Conservation (phyloP, 768 basidiomycete species). For the Clavulina sp. region DNA sequence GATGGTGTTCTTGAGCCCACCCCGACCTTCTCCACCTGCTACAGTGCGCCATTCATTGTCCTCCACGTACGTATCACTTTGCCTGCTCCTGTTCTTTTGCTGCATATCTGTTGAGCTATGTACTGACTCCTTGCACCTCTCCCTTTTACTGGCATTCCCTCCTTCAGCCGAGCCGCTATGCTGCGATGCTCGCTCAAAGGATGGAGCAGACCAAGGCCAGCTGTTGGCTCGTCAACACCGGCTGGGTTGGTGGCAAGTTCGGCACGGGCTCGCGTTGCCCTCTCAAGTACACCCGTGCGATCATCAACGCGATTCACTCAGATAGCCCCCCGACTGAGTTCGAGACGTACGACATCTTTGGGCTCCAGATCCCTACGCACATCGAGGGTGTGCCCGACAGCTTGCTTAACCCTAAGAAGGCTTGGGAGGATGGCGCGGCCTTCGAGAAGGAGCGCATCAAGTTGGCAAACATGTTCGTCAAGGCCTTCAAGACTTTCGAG, state of each 20-base stretch:
- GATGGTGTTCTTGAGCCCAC: constrained; percentile 96
- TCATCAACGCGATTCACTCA: constrained; percentile 93
- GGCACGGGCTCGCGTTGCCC: constrained; percentile 90
- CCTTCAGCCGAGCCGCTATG: constrained; percentile 70
- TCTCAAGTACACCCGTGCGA: constrained; percentile 86
- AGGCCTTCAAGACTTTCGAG: constrained; percentile 86
- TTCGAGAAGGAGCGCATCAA: constrained; percentile 80
- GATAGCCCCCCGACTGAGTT: constrained; percentile 78
- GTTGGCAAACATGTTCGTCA: constrained; percentile 83
- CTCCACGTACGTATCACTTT: constrained; percentile 34
- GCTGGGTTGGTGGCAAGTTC: constrained; percentile 89
- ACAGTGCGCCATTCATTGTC: constrained; percentile 98
- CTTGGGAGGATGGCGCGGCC: constrained; percentile 67
- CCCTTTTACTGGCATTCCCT: not conserved
- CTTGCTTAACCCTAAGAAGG: constrained; percentile 70
- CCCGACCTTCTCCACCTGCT: constrained; percentile 98
- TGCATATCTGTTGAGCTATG: constrained; percentile 1
- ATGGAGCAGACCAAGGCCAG: constrained; percentile 80
- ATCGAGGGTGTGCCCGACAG: constrained; percentile 81
- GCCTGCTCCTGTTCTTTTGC: not conserved
- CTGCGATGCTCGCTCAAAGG: constrained; percentile 87
- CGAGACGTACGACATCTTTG: constrained; percentile 66
- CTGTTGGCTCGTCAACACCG: constrained; percentile 99
- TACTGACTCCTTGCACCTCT: not conserved
- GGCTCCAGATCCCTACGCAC: constrained; percentile 63